These are phyloP conservation scores for Intubia oerlemansii DNA, from an alignment of 2,329 filamentous ascomycete species.

Conservation along the genomic window DNA sequence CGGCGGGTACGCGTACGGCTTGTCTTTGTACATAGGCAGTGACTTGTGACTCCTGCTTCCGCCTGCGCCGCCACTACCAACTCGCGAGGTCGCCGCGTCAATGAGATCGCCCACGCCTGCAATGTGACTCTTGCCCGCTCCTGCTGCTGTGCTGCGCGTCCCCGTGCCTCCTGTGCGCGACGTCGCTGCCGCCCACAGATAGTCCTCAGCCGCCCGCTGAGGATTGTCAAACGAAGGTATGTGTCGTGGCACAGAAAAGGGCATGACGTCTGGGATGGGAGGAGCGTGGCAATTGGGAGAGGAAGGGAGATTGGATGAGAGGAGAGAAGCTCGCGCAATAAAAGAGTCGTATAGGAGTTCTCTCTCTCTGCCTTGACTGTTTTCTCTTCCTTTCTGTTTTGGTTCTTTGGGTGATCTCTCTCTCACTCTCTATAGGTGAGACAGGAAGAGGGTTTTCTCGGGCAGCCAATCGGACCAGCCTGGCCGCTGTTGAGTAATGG, in stretches of 20 bases:
- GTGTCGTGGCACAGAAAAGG: slow-evolving; percentile 46
- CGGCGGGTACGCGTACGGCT: slow-evolving; percentile 57
- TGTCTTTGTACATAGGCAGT: slow-evolving; percentile 97
- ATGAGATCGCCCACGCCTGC: slow-evolving; percentile 45
- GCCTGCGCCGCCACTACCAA: slow-evolving; percentile 2
- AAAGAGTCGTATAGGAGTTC: too few relatives aligned
- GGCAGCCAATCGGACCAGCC: too few relatives aligned
- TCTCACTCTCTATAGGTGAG: too few relatives aligned
- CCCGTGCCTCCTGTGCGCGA: slow-evolving; percentile 8
- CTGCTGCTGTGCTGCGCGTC: slow-evolving; percentile 21
- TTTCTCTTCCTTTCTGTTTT: too few relatives aligned
- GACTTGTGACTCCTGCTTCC: slow-evolving; percentile 18
- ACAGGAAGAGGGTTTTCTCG: too few relatives aligned
- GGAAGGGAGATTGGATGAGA: too few relatives aligned
- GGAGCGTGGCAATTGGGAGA: too few relatives aligned
- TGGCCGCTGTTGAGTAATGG: too few relatives aligned
- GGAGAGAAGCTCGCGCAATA: too few relatives aligned
- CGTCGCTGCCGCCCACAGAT: slow-evolving; percentile 33
- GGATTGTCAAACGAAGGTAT: slow-evolving; percentile 47
- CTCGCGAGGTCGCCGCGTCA: slow-evolving; percentile 19
- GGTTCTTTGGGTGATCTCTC: too few relatives aligned
- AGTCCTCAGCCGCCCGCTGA: slow-evolving; percentile 43
- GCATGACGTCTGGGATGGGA: slow-evolving; percentile 32
- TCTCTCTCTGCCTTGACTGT: too few relatives aligned
- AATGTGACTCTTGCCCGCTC: too few relatives aligned